Conservation (phyloP, 2,329 filamentous ascomycete genomes). For the Remersonia thermophila region DNA sequence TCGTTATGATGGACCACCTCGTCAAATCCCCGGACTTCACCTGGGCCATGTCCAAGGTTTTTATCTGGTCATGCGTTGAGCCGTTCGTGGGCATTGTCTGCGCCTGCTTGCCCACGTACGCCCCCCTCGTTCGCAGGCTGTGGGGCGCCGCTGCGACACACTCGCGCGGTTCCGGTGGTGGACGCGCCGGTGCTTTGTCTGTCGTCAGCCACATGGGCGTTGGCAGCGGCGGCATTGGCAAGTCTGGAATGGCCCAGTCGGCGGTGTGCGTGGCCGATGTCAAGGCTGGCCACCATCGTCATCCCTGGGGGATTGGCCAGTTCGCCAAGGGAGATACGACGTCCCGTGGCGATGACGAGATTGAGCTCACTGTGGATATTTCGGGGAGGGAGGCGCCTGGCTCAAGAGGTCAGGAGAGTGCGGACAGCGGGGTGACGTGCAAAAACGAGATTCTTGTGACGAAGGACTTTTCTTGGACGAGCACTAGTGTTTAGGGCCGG, state of each 20-base stretch:
- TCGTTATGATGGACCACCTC: constrained; percentile 13
- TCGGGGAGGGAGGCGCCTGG: not conserved
- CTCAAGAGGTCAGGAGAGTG: not conserved
- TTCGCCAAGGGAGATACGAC: not conserved
- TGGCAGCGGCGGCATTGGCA: no score
- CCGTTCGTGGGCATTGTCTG: constrained; percentile 13
- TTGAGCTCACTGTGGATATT: constrained; percentile 10
- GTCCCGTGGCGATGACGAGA: constrained; percentile 9
- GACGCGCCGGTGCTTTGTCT: no score
- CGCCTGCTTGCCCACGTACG: constrained; percentile 12
- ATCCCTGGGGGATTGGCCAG: not conserved
- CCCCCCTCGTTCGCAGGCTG: constrained; percentile 6
- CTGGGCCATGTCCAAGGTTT: constrained; percentile 13
- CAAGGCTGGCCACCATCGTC: not conserved
- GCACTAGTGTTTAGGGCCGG: constrained; percentile 1
- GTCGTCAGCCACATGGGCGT: no score
- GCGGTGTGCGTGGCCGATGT: not conserved
- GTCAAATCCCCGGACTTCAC: constrained; percentile 12
- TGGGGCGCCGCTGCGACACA: not conserved
- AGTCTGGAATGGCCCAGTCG: no score
- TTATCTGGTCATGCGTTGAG: constrained; percentile 14
- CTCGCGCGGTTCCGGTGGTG: no score
- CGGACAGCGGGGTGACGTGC: not conserved
- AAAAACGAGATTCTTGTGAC: constrained; percentile 7
- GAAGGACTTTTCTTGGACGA: constrained; percentile 10